Base-by-base conservation (phyloP, 2,329 filamentous ascomycete genomes). In the Exophiala xenobiotica region DNA sequence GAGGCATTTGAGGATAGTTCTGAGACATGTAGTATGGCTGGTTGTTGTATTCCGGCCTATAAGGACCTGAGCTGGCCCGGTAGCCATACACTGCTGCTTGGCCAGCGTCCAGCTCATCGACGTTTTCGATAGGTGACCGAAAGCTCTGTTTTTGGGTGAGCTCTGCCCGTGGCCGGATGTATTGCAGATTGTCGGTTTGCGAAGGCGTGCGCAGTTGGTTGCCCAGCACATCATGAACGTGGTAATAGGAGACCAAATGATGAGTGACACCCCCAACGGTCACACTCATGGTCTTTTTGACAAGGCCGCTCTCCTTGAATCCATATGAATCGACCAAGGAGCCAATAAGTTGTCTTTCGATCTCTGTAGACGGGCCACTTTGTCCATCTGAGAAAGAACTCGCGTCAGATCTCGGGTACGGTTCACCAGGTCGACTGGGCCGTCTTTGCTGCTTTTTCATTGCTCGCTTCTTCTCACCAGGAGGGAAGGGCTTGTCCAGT, bases 221-320 rank as follows among this genome's bases (percentile, higher is more conserved):
- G 39, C 75, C 73, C 61, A 83, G 77, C n/a, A 90, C 87, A 65
- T 96, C 90, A 4, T 88, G 82, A 8, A 92, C 78, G 37, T 76
- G 88, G 73, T 96, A 96, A 67, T 96, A 96, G 12, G 87, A 91
- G 33, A 96, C 90, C 45, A 96, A 73, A 63, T 95, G 90, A 64
- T 95, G 90, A 2, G 83, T 84, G 2, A 90, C 80, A 2, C 86
- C 86, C 20, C 85, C 78, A 44, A 86, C 83, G 2, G 80, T 83
- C 31, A 96, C 82, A 61, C 86, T 92, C 69, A 96, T 90, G 0
- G 90, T 96, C 75, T 96, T 96, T 78, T 96, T 96, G 57, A 96
- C 81, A 33, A 96, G 72, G 0, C 91, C 90, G 1, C 83, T 80
- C 11, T 83, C 76, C 64, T 93, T 93, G 78, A 96, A 96, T 24